Evolutionary conservation across 331 rosid genomes (phyloP).

Genomic region (Cucumis variabilis): DNA sequence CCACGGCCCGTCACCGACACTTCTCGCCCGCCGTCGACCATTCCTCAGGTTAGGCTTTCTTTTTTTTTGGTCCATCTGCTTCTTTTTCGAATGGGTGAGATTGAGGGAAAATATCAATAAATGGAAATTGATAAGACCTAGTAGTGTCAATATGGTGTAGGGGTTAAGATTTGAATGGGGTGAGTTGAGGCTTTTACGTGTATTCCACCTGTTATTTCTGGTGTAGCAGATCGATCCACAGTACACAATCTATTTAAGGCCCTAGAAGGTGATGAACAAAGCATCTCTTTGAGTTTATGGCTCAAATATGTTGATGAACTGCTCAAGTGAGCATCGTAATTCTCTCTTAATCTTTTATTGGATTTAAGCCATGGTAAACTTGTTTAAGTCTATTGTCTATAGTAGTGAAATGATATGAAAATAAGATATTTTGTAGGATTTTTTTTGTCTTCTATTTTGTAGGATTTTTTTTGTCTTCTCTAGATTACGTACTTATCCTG

Average conservation of each 20-base stretch:
- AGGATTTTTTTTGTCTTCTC: neutral
- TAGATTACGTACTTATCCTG: too few species aligned
- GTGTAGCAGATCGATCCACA: slow-evolving; percentile 77
- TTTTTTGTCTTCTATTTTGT: neutral
- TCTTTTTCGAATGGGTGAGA: slow-evolving; percentile 74
- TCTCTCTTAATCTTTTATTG: slow-evolving; percentile 16
- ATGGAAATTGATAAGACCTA: slow-evolving; percentile 85
- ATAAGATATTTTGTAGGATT: neutral
- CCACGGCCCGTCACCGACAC: too few species aligned
- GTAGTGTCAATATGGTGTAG: slow-evolving; percentile 90
- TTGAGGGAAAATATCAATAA: slow-evolving; percentile 58
- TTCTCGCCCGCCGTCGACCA: too few species aligned
- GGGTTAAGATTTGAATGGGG: slow-evolving; percentile 85
- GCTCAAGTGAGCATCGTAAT: slow-evolving; percentile 63
- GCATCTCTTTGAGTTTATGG: slow-evolving; percentile 84
- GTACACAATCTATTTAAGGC: slow-evolving; percentile 85
- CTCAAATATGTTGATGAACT: slow-evolving; percentile 80
- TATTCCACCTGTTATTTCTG: slow-evolving; percentile 88
- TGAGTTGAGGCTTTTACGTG: slow-evolving; percentile 74
- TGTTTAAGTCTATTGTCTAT: neutral
- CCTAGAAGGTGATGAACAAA: slow-evolving; percentile 75
- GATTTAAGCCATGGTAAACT: neutral
- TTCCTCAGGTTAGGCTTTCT: too few species aligned
- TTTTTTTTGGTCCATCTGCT: too few species aligned
- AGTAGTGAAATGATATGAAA: neutral